Conservation (phyloP, 2,329 filamentous ascomycete species). For the Berkeleyomyces basicola region DNA sequence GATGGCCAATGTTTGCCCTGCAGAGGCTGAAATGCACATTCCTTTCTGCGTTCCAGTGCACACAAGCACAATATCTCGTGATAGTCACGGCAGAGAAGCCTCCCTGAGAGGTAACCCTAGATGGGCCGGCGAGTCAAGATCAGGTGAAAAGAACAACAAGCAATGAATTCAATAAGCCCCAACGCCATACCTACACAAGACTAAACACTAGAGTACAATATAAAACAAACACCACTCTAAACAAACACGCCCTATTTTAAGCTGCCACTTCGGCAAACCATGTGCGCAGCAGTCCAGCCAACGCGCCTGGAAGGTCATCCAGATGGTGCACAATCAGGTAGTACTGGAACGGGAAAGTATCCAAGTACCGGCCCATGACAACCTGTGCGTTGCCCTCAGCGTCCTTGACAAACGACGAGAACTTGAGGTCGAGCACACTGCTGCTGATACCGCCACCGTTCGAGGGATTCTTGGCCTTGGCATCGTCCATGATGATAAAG, state of each 20-base stretch:
- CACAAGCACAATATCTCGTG: background rate
- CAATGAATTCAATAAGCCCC: background rate
- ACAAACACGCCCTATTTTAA: slow-evolving; percentile 15
- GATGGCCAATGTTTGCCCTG: background rate
- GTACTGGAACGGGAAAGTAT: slow-evolving; percentile 92
- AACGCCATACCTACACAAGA: background rate
- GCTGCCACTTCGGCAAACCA: slow-evolving; percentile 71
- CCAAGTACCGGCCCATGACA: slow-evolving; percentile 78
- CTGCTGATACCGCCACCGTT: slow-evolving; percentile 28
- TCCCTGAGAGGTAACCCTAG: background rate
- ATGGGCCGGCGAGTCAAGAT: background rate
- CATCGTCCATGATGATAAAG: slow-evolving; percentile 83
- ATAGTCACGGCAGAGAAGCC: background rate
- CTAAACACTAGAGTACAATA: background rate
- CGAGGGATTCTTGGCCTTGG: slow-evolving; percentile 11
- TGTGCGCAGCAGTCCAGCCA: slow-evolving; percentile 77
- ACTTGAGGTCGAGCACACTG: slow-evolving; percentile 74
- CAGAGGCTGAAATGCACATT: background rate
- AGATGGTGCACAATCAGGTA: slow-evolving; percentile 90
- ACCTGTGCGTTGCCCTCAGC: slow-evolving; percentile 45
- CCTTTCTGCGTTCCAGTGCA: background rate
- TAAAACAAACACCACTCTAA: background rate
- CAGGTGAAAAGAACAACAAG: background rate
- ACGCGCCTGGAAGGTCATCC: slow-evolving; percentile 71
- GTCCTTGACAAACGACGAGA: slow-evolving; percentile 65